Base-by-base conservation (phyloP, 176 grass and related monocot genomes). In the Avena eriantha region DNA sequence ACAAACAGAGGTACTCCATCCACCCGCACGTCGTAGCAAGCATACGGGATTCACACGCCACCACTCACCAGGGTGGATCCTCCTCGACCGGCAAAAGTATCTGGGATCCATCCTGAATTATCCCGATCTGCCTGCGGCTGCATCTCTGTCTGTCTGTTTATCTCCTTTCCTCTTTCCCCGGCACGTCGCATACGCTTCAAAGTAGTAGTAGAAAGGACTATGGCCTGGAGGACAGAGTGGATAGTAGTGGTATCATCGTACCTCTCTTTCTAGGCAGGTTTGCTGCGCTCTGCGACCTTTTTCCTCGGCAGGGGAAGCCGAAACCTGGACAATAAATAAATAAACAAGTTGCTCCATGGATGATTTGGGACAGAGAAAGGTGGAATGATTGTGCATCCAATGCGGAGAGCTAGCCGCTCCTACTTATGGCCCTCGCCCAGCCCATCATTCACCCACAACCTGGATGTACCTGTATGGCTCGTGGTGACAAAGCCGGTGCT, bases 21-120 rank as follows among this genome's bases (percentile, higher is more conserved):
- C 57, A 7, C 11, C 0, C 57, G 4, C 4, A 31, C 1, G 18
- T 11, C 6, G 19, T n/a, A 22, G 66, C 57, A 8, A 63, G 57
- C 43, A 80, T 26, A 87, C 84, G 79, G 89, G 74, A 66, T 87
- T 87, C 84, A 83, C 85, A 91, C 89, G 85, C 89, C 76, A 87
- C n/a, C n/a, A n/a, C n/a, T n/a, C n/a, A n/a, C 61, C 83, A 29
- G 71, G 21, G 11, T 45, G 21, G 69, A 58, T 19, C 18, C 36
- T 35, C 26, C 34, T 60, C 1, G 10, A 43, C 45, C 36, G 56
- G 57, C 47, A 41, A 65, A 39, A 56, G 29, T 18, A 10, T 64
- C 69, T 67, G n/a, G 3, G 0, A 17, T 49, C 6, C 16, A 6
- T 35, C 8, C 8, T 1, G 14, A 61, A 14, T 13, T 29, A 64